Base-by-base conservation (phyloP, 352 stramenopile genomes). In the Phytophthora citrophthora region DNA sequence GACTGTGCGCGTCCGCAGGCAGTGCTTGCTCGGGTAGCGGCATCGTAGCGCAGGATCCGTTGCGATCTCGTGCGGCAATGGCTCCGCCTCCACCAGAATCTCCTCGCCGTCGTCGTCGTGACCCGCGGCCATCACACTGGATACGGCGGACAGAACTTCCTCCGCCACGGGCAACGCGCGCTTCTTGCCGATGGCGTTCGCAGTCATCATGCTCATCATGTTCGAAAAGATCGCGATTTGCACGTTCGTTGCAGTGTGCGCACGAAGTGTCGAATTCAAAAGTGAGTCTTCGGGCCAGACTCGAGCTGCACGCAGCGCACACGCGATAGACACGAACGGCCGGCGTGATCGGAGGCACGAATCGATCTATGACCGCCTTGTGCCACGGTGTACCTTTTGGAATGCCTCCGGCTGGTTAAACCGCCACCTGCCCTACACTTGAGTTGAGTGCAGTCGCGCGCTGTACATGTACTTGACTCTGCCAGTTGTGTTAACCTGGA, bases 1-100 rank as follows among this genome's bases (percentile, higher is more conserved):
- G 53, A 81, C 45, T n/a, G 79, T 81, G 48, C 82, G 82, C 18
- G 60, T 43, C 56, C 84, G 72, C 31, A 78, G 58, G 57, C 82
- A 88, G 46, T 79, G 66, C 55, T 81, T 85, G 68, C 74, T 86
- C 32, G 73, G 69, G 53, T 88, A 88, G 7, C 68, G 63, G 59
- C 79, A 88, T n/a, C 72, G 68, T 56, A 75, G 68, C 40, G 65
- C 63, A 18, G 69, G 73, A 40, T 74, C 60, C 36, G 60, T 51
- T 4, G 70, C 70, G 54, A 81, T 70, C 61, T 81, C 70, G 51
- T 79, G 70, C 31, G 70, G 54, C 54, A 76, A 65, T 36, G 69
- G 65, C 15, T 76, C 69, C 18, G 70, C 69, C 41, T 81, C 65
- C 26, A 81, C 49, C 11, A 80, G 57, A 40, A 68, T 63, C 27